Evolutionary conservation across 2,329 filamentous ascomycete species (phyloP).

Genomic region (Plectosphaerella plurivora): DNA sequence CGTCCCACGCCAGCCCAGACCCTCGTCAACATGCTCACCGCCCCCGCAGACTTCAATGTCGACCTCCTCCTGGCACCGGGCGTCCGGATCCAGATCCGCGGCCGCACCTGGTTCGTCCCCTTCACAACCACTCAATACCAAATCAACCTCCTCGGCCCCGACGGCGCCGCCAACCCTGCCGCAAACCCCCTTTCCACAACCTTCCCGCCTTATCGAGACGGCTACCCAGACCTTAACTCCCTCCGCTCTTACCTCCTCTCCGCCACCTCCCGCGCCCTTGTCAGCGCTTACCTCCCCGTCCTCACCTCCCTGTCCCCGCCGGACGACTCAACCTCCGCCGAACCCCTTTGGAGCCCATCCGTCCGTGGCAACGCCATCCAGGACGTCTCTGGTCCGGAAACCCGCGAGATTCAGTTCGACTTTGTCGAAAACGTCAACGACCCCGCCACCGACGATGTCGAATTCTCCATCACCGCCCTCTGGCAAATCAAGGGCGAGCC

Average conservation of each 20-base stretch:
- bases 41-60: slow-evolving; percentile 34
- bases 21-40: slow-evolving; percentile 38
- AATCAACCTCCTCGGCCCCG: slow-evolving; percentile 30
- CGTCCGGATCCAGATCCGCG: slow-evolving; percentile 35
- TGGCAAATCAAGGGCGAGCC: slow-evolving; percentile 11
- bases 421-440: slow-evolving; percentile 15
- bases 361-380: slow-evolving; percentile 26
- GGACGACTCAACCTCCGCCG: not conserved
- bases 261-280: slow-evolving; percentile 34
- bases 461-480: slow-evolving; percentile 17
- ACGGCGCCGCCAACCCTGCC: slow-evolving; percentile 6
- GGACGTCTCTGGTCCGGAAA: slow-evolving; percentile 18
- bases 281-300: slow-evolving; percentile 25
- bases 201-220: slow-evolving; percentile 39
- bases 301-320: slow-evolving; percentile 8
- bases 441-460: slow-evolving; percentile 5
- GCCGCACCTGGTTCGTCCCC: slow-evolving; percentile 38
- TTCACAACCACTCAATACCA: slow-evolving; percentile 40
- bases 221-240: slow-evolving; percentile 38
- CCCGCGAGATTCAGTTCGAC: slow-evolving; percentile 25
- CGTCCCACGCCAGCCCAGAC: slow-evolving; percentile 36
- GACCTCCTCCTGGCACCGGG: slow-evolving; percentile 41
- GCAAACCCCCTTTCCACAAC: slow-evolving; percentile 26
- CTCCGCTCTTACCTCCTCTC: slow-evolving; percentile 41
- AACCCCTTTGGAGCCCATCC: slow-evolving; percentile 21